A percentile compares a stretch with the other conserved stretches of the same genome.
Evolutionary conservation across 148 eudicot genomes (phyloP).

Genomic region (Diospyros kaki): DNA sequence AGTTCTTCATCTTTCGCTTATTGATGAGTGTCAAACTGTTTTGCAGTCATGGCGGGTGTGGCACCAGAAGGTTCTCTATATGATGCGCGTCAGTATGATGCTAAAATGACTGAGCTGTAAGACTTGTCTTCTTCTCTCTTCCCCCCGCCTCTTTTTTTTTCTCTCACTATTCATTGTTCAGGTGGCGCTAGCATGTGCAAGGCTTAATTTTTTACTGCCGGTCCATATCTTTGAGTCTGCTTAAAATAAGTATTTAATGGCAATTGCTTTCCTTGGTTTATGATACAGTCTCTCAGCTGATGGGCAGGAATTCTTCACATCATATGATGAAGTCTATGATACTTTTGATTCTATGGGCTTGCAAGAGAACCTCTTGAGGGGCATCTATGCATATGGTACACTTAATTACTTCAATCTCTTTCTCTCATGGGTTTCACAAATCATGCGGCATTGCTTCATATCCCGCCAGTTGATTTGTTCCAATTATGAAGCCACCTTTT

Average conservation of each 20-base stretch:
- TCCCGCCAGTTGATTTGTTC: not conserved
- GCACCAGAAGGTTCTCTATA: constrained; percentile 28
- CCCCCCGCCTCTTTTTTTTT: not conserved
- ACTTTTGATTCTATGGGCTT: constrained; percentile 33
- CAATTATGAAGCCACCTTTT: not conserved
- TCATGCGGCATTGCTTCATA: not conserved
- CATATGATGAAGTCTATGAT: constrained; percentile 33
- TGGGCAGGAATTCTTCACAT: constrained; percentile 31
- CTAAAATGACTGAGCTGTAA: constrained; percentile 35
- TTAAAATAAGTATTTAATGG: not conserved
- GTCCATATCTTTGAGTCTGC: too few relatives aligned
- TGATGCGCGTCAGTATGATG: constrained; percentile 27
- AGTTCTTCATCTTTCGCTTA: not conserved
- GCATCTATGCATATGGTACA: constrained; percentile 35
- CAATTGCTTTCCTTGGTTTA: not conserved
- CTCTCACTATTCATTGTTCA: not conserved
- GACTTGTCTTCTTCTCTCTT: not conserved
- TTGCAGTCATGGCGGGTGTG: constrained; percentile 31
- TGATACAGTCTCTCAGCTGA: constrained; percentile 22
- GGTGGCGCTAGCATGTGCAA: not conserved
- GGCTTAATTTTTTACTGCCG: not conserved
- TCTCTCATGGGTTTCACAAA: not conserved
- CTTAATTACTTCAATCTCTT: not conserved
- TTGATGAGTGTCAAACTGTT: not conserved
- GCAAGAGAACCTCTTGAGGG: constrained; percentile 34